Evolutionary conservation across 2,329 filamentous ascomycete genomes (phyloP), one percentile per base, ranked within the genome.

Genomic region (Hypoxylon sp.): DNA sequence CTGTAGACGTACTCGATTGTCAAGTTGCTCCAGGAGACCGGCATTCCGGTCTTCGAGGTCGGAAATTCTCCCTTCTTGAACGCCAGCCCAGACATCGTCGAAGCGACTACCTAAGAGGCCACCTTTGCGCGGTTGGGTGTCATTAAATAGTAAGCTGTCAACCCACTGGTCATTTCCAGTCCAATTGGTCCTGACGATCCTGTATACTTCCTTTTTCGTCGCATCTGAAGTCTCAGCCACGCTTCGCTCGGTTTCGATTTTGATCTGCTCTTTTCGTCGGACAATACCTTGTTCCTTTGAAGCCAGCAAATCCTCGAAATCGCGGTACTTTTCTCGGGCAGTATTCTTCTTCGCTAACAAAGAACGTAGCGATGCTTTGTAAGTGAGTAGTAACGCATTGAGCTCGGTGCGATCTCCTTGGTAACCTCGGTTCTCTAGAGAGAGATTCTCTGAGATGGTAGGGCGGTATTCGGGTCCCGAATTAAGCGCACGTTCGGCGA

Each of bases 151-250:
- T 19, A 97, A 81, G 1, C 88, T 84, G 52, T 93, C 87, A 73
- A 93, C 86, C 91, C 93, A 95, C 62, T 88, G 86, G 65, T 91
- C 87, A 74, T 91, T 89, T 1, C 93, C 94, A 13, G 92, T 84
- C 94, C 94, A 97, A 72, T 93, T 93, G 67, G 90, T 89, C 37
- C 86, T 85, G 31, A 94, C 81, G 2, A 86, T 84, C 46, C 86
- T 87, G 72, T 90, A 85, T 62, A 93, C 81, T 42, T 87, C 82
- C 0, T 78, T 72, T 48, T 81, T 83, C 2, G 80, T 77, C 42
- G 84, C 80, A 10, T 84, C 80, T 0, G 84, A 78, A 6, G 84
- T 69, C 27, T 80, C 75, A 13, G 79, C 75, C 15, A 76, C 68
- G 0, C 70, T 68, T 27, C 72, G 66, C 62, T 73, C 72, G 3